phyloP scores from a whole-genome alignment of 2,329 filamentous ascomycete genomes.

The Boeremia lycopersici region DNA sequence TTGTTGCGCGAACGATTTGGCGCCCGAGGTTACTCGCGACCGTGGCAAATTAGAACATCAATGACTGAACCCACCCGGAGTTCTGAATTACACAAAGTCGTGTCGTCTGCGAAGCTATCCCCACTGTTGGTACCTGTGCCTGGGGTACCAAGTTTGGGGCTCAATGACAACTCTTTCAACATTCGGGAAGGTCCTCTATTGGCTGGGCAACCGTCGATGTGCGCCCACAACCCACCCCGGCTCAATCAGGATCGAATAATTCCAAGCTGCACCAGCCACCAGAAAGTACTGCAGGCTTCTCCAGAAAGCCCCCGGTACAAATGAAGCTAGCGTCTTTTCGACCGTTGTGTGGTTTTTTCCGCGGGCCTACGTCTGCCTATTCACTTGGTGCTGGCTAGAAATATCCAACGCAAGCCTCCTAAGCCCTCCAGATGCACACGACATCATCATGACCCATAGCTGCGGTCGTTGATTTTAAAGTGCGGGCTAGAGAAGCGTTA shows the following conservation, averaged over 20 bases:
- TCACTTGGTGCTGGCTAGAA: neutral
- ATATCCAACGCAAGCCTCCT: conserved; percentile 3
- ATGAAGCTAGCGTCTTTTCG: neutral
- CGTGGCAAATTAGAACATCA: conserved; percentile 1
- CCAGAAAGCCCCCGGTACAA: neutral
- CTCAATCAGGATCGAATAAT: neutral
- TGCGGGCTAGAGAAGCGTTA: conserved; percentile 8
- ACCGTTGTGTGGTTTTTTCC: neutral
- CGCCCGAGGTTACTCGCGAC: conserved; percentile 1
- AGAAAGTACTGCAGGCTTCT: conserved; percentile 3
- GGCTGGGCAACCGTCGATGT: conserved; percentile 4
- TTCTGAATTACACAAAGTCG: conserved; percentile 7
- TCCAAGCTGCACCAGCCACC: conserved; percentile 2
- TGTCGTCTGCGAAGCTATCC: conserved; percentile 10
- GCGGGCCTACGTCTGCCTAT: conserved; percentile 5
- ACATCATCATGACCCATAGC: conserved; percentile 9
- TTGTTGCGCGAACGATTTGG: neutral
- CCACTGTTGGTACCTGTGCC: conserved; percentile 2
- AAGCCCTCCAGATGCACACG: conserved; percentile 4
- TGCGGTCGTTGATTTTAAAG: conserved; percentile 7
- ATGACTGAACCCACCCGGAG: conserved; percentile 2
- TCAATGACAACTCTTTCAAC: neutral
- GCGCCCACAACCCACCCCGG: conserved; percentile 4
- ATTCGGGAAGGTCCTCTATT: neutral
- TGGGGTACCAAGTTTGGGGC: neutral